Base-by-base conservation (phyloP, 352 stramenopile species). In the Phytophthora sp. region DNA sequence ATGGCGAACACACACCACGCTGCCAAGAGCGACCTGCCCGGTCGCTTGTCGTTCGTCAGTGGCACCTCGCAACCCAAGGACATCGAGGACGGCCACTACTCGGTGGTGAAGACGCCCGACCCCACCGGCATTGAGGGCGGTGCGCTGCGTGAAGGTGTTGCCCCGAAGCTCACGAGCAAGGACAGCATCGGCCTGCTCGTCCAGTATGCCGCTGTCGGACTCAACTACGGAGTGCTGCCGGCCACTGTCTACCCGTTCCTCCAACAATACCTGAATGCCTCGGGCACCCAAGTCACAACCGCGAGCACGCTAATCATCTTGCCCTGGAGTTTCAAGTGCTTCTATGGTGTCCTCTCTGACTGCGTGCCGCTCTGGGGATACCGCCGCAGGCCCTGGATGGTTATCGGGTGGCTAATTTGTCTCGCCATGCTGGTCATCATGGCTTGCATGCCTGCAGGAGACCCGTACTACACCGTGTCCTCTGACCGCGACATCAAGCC, bases 261-360 rank as follows among this genome's bases (percentile, higher is more conserved):
- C 10, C 61, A 75, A 46, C 49, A 68, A 20, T 75, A 68, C 32
- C 20, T 75, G 24, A 76, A 76, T 30, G 42, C 45, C 11, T 48
- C 60, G 20, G 68, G 68, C n/a, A 43, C 62, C 2, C 43, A 62
- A 32, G 41, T 64, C 4, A 54, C 54, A 5, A 56, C 65, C 8
- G 62, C 60, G 1, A 35, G 23, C 9, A 62, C 54, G 37, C 17
- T 89, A 17, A 62, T 91, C 5, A 69, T 73, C 45, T 59, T 93
- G 3, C 77, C 74, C 24, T 93, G 72, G 72, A 53, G 48, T 18
- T 72, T 72, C 63, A 72, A 72, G 56, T 46, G 35, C n/a, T 72
- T 72, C 57, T 72, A 68, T 38, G 63, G 63, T 32, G 56, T 64
- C 4, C 8, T 72, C 2, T 63, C 63, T 6, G 63, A 72, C 44